These are phyloP conservation scores for Plasmodium inui DNA, from an alignment of 169 alveolate species.

Conservation along the genomic window DNA sequence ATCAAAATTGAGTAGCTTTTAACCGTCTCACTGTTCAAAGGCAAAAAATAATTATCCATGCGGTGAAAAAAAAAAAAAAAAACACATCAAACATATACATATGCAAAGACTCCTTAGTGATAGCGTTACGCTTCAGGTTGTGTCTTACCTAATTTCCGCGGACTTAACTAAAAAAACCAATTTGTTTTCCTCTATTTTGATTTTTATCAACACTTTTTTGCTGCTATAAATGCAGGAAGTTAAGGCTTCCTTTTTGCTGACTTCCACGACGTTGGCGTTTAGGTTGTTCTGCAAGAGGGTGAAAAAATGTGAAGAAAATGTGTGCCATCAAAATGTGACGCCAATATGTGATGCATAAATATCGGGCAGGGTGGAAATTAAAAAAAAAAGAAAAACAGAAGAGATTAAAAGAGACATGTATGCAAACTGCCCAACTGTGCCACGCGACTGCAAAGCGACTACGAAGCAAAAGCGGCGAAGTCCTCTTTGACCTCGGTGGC, in stretches of 20 bases:
- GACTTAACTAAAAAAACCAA: constrained; percentile 71
- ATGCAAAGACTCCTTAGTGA: not conserved
- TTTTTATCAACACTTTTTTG: constrained; percentile 49
- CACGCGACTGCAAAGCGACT: not conserved
- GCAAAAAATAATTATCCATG: constrained; percentile 18
- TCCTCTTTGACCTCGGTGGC: not conserved
- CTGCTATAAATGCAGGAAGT: constrained; percentile 51
- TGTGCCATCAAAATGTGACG: too few species aligned
- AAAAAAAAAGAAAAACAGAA: constrained; percentile 10
- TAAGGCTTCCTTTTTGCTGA: constrained; percentile 51
- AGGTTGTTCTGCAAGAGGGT: constrained; percentile 27
- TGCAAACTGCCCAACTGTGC: not conserved
- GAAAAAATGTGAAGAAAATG: not conserved
- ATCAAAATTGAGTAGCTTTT: not conserved
- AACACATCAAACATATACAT: not conserved
- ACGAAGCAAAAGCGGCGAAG: not conserved
- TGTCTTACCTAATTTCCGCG: constrained; percentile 51
- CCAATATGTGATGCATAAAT: not conserved
- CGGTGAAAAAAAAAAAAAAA: not conserved
- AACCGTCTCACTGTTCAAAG: not conserved
- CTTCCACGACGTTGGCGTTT: constrained; percentile 52
- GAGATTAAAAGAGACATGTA: not conserved
- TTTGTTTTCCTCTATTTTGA: constrained; percentile 65
- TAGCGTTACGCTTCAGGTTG: not conserved
- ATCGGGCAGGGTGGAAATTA: not conserved